phyloP scores from a whole-genome alignment of 179 eudicot species.

The Heliamphora pulchella region DNA sequence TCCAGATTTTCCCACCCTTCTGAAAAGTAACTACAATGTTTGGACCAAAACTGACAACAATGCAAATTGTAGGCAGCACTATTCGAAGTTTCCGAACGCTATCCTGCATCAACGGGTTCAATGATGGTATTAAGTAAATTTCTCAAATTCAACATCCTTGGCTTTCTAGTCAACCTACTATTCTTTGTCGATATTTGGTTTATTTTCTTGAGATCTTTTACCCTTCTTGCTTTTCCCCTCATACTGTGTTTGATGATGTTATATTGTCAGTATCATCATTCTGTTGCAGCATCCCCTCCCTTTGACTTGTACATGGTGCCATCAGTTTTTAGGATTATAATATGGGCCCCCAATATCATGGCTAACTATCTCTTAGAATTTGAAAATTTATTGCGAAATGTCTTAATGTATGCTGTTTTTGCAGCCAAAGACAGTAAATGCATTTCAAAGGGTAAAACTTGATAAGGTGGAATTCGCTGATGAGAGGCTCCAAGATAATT shows the following conservation, averaged over 20 bases:
- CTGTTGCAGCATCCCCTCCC: neutral
- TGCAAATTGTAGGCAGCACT: neutral
- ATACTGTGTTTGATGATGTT: neutral
- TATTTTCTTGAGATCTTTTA: neutral
- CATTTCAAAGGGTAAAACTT: slow-evolving; percentile 79
- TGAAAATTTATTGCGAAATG: neutral
- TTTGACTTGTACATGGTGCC: neutral
- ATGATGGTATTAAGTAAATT: neutral
- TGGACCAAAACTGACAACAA: neutral
- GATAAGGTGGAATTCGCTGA: slow-evolving; percentile 69
- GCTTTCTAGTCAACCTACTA: slow-evolving; percentile 1
- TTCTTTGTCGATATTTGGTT: neutral
- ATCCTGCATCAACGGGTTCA: neutral
- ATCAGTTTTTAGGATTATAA: neutral
- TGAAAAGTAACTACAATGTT: neutral
- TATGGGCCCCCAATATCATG: neutral
- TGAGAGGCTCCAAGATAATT: slow-evolving; percentile 80
- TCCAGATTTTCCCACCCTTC: neutral
- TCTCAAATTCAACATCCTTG: neutral
- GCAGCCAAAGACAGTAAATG: slow-evolving; percentile 69
- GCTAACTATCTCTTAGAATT: neutral
- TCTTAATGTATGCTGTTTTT: slow-evolving; percentile 6
- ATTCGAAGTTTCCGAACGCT: neutral
- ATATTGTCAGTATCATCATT: neutral
- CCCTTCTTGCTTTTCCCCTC: neutral